Evolutionary conservation across 192 early-diverging fungal species (phyloP), one percentile per base, ranked within the genome.

Genomic region (Spinellus fusiger): DNA sequence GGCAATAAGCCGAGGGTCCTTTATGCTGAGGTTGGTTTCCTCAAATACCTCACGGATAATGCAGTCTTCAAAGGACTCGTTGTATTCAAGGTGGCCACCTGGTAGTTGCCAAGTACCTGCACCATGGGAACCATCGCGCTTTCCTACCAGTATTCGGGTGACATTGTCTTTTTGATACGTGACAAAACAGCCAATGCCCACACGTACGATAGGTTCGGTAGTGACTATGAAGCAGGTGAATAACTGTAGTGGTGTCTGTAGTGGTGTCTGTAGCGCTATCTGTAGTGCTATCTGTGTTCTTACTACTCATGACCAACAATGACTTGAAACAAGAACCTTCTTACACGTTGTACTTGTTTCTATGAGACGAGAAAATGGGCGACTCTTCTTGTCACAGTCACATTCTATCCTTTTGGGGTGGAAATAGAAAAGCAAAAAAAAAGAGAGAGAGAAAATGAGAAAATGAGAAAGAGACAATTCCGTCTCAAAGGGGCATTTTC

Each of bases 11-110:
- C 10, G 20, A n/a, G 51, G 34, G 29, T 69, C 67, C 4, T 56
- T 53, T 8, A 82, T 49, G 6, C 55, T 69, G 12, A 85, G 44
- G 10, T 63, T 69, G 4, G 83, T 79, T 56, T 80, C 76, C 56
- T 77, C 76, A 16, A 62, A 47, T 5, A 75, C 55, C 23, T 78
- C 77, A 23, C 75, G 70, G 71, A 58, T 62, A 8, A 79, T 81
- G 57, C 82, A 84, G 28, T 69, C 70, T 51, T 77, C 79, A 49
- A 84, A 83, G 5, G 68, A 49, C 49, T 85, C 83, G 8, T 55
- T 64, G 53, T 76, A 72, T 52, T 85, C 83, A 2, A 85, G 76
- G 57, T 83, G 83, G 1, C 82, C 81, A 40, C 80, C 81, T 0
- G 80, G 76, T 28, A 83, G 52, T 56, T 81, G 77, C 31, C 49